phyloP scores from a whole-genome alignment of 441 rosid genomes.

The Gossypium gossypioides region DNA sequence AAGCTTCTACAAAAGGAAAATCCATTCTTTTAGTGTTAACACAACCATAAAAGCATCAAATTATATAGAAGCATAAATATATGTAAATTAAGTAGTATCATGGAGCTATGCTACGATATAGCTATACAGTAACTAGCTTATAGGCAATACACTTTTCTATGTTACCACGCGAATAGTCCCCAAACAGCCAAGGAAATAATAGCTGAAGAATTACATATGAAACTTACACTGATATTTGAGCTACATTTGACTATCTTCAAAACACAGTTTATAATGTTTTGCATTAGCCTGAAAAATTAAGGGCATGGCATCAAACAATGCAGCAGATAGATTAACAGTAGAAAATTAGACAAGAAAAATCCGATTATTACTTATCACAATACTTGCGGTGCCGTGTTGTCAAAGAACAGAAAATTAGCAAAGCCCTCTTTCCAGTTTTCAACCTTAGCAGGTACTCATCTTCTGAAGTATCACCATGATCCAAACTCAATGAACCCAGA shows the following conservation, averaged over 20 bases:
- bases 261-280: slow-evolving; percentile 49
- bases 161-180: background rate
- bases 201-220: slow-evolving; percentile 7
- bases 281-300: slow-evolving; percentile 52
- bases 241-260: slow-evolving; percentile 47
- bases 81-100: background rate
- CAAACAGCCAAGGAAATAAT: slow-evolving; percentile 9
- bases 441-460: slow-evolving; percentile 40
- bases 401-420: slow-evolving; percentile 60
- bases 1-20: slow-evolving; percentile 50
- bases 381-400: slow-evolving; percentile 71
- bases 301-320: slow-evolving; percentile 6
- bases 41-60: background rate
- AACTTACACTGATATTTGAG: slow-evolving; percentile 48
- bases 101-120: background rate
- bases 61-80: background rate
- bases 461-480: slow-evolving; percentile 28
- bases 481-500: slow-evolving; percentile 55
- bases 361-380: slow-evolving; percentile 54
- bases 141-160: background rate
- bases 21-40: slow-evolving; percentile 9
- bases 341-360: background rate
- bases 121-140: background rate
- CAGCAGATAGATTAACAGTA: slow-evolving; percentile 2
- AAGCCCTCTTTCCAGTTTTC: slow-evolving; percentile 71